These are phyloP conservation scores for Fusarium sp. DNA, from an alignment of 2,329 filamentous ascomycete species.

Conservation along the genomic window DNA sequence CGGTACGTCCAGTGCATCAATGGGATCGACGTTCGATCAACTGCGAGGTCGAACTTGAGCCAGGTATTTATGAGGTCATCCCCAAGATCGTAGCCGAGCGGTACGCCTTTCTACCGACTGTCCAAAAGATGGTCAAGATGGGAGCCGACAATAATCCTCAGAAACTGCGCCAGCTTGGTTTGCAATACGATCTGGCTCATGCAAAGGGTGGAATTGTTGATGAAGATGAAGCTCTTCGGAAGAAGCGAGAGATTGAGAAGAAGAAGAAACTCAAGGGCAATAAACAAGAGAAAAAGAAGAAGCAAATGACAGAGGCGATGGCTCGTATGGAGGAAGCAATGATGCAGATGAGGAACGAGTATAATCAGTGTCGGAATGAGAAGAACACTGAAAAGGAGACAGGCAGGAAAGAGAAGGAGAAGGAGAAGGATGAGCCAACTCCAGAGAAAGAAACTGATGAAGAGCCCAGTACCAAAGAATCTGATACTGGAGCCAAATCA, in stretches of 20 bases:
- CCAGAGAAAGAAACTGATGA: slow-evolving; percentile 15
- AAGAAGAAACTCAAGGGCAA: slow-evolving; percentile 42
- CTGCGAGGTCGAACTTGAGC: slow-evolving; percentile 76
- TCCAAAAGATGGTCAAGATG: slow-evolving; percentile 69
- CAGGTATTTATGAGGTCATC: slow-evolving; percentile 75
- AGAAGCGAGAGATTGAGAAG: slow-evolving; percentile 41
- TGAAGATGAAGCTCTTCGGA: slow-evolving; percentile 55
- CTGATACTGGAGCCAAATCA: slow-evolving; percentile 7
- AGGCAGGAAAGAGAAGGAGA: slow-evolving; percentile 7
- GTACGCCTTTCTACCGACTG: slow-evolving; percentile 57
- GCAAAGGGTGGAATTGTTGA: slow-evolving; percentile 66
- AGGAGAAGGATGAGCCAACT: slow-evolving; percentile 4
- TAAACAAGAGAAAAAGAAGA: slow-evolving; percentile 42
- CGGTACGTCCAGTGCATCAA: slow-evolving; percentile 36
- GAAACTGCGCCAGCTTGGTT: slow-evolving; percentile 70
- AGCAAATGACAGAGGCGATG: slow-evolving; percentile 43
- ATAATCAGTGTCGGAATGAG: slow-evolving; percentile 30
- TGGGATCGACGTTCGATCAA: slow-evolving; percentile 72
- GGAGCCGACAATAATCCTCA: slow-evolving; percentile 61
- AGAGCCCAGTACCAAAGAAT: slow-evolving; percentile 12
- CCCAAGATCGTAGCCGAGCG: slow-evolving; percentile 72
- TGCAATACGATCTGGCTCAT: slow-evolving; percentile 71
- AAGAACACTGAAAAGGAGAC: slow-evolving; percentile 22
- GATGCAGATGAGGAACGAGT: slow-evolving; percentile 41
- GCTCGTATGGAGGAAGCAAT: slow-evolving; percentile 40